phyloP scores from a whole-genome alignment of 2,329 filamentous ascomycete species.

The Cordyceps fumosorosea region DNA sequence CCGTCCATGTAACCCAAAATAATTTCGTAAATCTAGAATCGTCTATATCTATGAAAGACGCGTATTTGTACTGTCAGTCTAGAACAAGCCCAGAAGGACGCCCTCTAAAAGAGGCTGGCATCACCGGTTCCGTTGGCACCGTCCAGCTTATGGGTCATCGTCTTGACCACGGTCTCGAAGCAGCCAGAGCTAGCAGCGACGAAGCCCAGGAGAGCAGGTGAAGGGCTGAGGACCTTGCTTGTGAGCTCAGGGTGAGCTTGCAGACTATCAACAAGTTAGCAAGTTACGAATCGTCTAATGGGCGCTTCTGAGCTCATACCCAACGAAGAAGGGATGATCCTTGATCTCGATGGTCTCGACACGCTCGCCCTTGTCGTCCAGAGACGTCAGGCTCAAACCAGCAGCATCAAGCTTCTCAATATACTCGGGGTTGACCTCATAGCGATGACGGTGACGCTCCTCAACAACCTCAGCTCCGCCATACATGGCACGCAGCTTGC shows the following conservation, averaged over 20 bases:
- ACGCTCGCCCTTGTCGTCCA: conserved; percentile 69
- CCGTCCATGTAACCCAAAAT: background rate
- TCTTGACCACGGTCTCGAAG: conserved; percentile 37
- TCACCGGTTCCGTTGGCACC: conserved; percentile 11
- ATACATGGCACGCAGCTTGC: conserved; percentile 69
- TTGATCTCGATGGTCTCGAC: conserved; percentile 81
- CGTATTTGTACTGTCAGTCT: background rate
- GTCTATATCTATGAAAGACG: background rate
- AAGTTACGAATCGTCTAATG: background rate
- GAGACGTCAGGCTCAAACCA: conserved; percentile 71
- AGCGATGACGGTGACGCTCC: conserved; percentile 82
- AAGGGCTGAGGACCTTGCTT: conserved; percentile 66
- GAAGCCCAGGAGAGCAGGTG: conserved; percentile 58
- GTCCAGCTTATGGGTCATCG: conserved; percentile 11
- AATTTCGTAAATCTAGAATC: background rate
- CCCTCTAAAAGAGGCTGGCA: conserved; percentile 2
- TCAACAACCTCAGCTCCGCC: conserved; percentile 48
- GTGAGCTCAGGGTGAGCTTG: conserved; percentile 89
- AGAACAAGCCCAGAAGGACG: background rate
- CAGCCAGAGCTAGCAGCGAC: conserved; percentile 54
- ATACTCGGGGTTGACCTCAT: conserved; percentile 81
- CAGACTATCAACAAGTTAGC: conserved; percentile 39
- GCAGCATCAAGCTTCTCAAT: conserved; percentile 60
- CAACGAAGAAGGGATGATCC: conserved; percentile 77
- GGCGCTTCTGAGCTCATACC: conserved; percentile 10